phyloP scores from a whole-genome alignment of 2,329 filamentous ascomycete species.

The Botrytis tulipae region DNA sequence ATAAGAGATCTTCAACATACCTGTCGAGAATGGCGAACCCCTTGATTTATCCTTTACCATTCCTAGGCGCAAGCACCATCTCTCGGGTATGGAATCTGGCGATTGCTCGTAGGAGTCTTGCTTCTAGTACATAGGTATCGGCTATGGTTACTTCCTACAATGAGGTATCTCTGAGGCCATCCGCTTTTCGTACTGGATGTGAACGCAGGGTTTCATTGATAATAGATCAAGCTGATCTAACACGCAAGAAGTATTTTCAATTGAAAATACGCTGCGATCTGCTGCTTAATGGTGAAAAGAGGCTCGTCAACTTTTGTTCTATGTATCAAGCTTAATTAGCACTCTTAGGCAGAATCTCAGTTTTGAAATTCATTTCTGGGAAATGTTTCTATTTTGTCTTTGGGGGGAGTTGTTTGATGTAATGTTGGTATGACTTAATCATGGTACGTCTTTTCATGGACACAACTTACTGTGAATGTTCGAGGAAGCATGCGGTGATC shows the following conservation, averaged over 20 bases:
- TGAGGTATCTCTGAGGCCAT: constrained; percentile 39
- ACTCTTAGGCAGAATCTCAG: background rate
- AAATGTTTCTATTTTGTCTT: background rate
- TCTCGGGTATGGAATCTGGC: constrained; percentile 37
- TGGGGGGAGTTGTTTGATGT: too few relatives aligned
- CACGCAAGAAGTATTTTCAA: background rate
- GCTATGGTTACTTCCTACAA: constrained; percentile 34
- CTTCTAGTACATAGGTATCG: constrained; percentile 21
- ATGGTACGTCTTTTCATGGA: background rate
- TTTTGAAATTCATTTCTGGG: background rate
- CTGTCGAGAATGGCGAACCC: constrained; percentile 35
- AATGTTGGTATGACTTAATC: too few relatives aligned
- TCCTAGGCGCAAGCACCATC: constrained; percentile 32
- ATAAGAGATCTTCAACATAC: constrained; percentile 23
- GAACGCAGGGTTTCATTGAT: constrained; percentile 27
- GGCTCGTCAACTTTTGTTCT: background rate
- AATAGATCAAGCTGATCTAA: constrained; percentile 22
- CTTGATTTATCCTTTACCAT: constrained; percentile 30
- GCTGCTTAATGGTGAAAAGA: too few relatives aligned
- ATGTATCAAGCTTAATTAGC: background rate
- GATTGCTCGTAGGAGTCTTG: background rate
- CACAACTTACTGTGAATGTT: background rate
- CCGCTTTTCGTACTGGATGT: constrained; percentile 21
- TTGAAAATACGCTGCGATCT: too few relatives aligned
- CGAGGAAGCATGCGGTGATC: too few relatives aligned